phyloP scores from a whole-genome alignment of 306 rosid genomes.

The Cucurbita maxima region DNA sequence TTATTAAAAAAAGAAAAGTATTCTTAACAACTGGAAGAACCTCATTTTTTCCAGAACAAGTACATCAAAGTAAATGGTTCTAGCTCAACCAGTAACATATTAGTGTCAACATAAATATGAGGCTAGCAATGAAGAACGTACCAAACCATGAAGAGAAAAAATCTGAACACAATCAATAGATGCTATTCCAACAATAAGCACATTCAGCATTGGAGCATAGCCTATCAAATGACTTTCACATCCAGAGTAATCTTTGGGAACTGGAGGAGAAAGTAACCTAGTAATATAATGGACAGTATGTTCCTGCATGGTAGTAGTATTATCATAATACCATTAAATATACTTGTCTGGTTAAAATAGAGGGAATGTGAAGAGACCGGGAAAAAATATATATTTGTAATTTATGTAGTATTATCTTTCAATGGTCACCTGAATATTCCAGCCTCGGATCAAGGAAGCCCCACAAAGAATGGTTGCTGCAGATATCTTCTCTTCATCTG shows the following conservation, averaged over 20 bases:
- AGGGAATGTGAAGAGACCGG: not conserved
- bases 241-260: conserved; percentile 47
- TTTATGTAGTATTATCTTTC: not conserved
- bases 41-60: not conserved
- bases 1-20: no score
- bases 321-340: conserved; percentile 12
- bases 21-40: not conserved
- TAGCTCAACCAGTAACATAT: not conserved
- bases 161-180: conserved; percentile 85
- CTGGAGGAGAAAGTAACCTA: conserved; percentile 71
- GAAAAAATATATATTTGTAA: no score
- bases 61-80: not conserved
- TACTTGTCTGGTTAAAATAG: not conserved
- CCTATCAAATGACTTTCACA: conserved; percentile 55
- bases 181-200: conserved; percentile 73
- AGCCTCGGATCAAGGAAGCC: conserved; percentile 79
- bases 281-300: conserved; percentile 72
- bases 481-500: conserved; percentile 80
- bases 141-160: conserved; percentile 92
- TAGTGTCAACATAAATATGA: not conserved
- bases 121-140: conserved; percentile 22
- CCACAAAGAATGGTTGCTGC: conserved; percentile 93
- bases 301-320: conserved; percentile 59
- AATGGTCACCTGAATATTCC: conserved; percentile 81
- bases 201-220: conserved; percentile 71